Percentiles rank a stretch among this genome's conserved stretches.
Conservation (phyloP, 2,329 filamentous ascomycete genomes). For the Cordyceps farinosa region DNA sequence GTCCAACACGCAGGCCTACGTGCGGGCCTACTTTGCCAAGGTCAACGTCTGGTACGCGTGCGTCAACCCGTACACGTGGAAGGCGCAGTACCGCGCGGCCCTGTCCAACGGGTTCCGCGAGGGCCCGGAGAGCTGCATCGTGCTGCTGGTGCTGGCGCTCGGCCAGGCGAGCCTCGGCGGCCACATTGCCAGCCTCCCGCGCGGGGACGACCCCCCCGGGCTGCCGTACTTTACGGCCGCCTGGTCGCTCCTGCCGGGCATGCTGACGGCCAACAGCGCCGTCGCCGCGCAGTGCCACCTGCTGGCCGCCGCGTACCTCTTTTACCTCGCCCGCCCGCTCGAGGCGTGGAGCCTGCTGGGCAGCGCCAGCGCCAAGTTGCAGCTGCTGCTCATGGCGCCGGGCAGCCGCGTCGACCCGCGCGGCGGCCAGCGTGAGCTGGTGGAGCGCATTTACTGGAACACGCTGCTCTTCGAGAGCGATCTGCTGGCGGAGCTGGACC, state of each 20-base stretch:
- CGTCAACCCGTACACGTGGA: conserved; percentile 79
- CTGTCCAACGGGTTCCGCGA: conserved; percentile 73
- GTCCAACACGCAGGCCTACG: conserved; percentile 70
- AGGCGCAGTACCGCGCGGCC: conserved; percentile 69
- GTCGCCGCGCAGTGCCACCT: conserved; percentile 77
- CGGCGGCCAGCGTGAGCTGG: conserved; percentile 66
- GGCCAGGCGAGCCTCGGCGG: conserved; percentile 72
- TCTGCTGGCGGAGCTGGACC: conserved; percentile 71
- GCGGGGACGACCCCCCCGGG: conserved; percentile 60
- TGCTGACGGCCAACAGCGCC: conserved; percentile 78
- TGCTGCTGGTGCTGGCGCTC: conserved; percentile 71
- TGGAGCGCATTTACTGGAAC: conserved; percentile 82
- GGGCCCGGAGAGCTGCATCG: conserved; percentile 78
- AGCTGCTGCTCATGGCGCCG: conserved; percentile 71
- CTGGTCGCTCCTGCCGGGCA: conserved; percentile 70
- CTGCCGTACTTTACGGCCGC: conserved; percentile 77
- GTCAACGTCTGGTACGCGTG: conserved; percentile 86
- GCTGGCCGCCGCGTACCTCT: conserved; percentile 75
- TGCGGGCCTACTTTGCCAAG: conserved; percentile 74
- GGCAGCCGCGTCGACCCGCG: conserved; percentile 58
- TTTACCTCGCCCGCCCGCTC: conserved; percentile 76
- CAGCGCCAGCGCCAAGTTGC: conserved; percentile 76
- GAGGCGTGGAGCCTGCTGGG: conserved; percentile 81
- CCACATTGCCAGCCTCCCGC: conserved; percentile 68
- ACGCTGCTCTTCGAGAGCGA: conserved; percentile 77